These are phyloP conservation scores for Gastrolobium bilobum DNA, from an alignment of 306 rosid species.

Conservation along the genomic window DNA sequence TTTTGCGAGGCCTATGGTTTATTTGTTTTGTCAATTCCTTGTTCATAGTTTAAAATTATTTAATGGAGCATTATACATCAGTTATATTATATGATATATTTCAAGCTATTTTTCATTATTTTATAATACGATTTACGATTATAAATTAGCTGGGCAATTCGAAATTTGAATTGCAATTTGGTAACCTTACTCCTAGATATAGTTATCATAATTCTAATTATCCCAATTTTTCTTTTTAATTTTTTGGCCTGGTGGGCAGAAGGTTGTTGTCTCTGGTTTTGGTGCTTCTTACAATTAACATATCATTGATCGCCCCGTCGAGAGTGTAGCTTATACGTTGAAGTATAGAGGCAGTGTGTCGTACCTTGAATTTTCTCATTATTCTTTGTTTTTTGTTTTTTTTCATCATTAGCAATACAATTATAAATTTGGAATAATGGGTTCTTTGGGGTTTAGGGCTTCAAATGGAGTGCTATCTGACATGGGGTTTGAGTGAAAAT, in stretches of 20 bases:
- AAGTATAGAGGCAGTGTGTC: constrained; percentile 77
- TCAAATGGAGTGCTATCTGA: not conserved
- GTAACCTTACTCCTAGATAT: not conserved
- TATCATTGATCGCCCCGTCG: constrained; percentile 65
- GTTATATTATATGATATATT: no score
- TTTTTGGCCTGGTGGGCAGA: not conserved
- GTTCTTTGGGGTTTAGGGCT: constrained; percentile 11
- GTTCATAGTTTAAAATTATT: no score
- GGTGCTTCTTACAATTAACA: not conserved
- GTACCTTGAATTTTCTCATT: constrained; percentile 41
- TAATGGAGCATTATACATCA: no score
- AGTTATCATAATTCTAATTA: not conserved
- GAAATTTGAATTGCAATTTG: no score
- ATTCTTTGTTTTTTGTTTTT: not conserved
- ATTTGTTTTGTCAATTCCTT: no score
- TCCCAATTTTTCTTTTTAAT: not conserved
- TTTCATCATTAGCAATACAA: not conserved
- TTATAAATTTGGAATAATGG: constrained; percentile 36
- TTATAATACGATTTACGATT: no score
- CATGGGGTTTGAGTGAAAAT: constrained; percentile 37
- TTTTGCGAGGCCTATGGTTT: no score
- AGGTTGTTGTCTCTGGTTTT: not conserved
- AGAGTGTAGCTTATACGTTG: constrained; percentile 37
- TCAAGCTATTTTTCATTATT: no score
- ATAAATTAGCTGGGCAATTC: no score